Evolutionary conservation across 768 basidiomycete genomes (phyloP).

Genomic region (Strobilomyces echinocephalus): DNA sequence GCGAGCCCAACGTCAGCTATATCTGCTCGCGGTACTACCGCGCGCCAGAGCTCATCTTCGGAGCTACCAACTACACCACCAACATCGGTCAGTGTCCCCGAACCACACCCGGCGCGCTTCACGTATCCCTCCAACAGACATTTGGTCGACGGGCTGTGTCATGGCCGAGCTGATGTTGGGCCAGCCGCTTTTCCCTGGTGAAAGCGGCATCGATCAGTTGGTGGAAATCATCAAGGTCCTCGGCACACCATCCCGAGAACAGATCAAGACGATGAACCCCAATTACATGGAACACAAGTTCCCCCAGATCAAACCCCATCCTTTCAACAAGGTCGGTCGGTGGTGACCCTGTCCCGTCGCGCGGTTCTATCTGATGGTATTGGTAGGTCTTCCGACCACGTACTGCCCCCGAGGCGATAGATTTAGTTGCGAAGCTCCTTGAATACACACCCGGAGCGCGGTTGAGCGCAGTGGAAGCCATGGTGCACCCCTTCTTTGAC

Average conservation of each 20-base stretch:
- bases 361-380: slow-evolving; percentile 12
- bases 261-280: slow-evolving; percentile 99
- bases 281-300: slow-evolving; percentile 99
- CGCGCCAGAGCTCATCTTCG: slow-evolving; percentile 98
- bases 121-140: slow-evolving; percentile 50
- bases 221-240: slow-evolving; percentile 99
- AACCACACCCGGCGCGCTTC: slow-evolving; percentile 1
- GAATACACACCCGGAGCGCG: slow-evolving; percentile 98
- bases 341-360: neutral
- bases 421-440: slow-evolving; percentile 88
- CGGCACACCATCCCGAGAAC: slow-evolving; percentile 95
- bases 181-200: slow-evolving; percentile 97
- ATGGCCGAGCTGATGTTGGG: slow-evolving; percentile 99
- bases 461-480: slow-evolving; percentile 83
- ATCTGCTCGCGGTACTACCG: slow-evolving; percentile 99
- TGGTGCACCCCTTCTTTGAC: slow-evolving; percentile 96
- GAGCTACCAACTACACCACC: slow-evolving; percentile 99
- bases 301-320: slow-evolving; percentile 99
- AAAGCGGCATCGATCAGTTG: slow-evolving; percentile 97
- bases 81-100: slow-evolving; percentile 78
- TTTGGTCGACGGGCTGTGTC: slow-evolving; percentile 99
- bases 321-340: slow-evolving; percentile 81
- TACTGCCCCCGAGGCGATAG: slow-evolving; percentile 93
- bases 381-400: slow-evolving; percentile 93
- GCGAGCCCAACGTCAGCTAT: slow-evolving; percentile 98